Conservation (phyloP, 179 eudicot species). For the Dionaea muscipula region DNA sequence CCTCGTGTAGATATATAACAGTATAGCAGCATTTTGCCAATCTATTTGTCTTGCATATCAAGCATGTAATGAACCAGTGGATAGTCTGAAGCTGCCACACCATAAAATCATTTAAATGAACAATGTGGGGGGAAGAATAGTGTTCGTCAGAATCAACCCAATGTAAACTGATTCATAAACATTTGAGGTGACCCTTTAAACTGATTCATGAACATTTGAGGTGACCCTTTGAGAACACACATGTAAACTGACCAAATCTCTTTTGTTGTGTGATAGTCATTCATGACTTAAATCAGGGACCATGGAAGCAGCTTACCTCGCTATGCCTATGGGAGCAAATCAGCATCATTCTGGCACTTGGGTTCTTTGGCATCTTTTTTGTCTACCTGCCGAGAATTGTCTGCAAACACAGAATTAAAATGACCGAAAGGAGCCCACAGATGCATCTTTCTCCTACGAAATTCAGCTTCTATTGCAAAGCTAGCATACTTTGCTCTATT, state of each 20-base stretch:
- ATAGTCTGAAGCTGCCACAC: too few relatives aligned
- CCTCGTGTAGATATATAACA: too few relatives aligned
- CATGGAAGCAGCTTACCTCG: constrained; percentile 34
- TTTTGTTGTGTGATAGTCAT: constrained; percentile 27
- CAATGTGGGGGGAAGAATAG: too few relatives aligned
- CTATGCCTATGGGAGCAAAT: constrained; percentile 50
- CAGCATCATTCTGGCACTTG: constrained; percentile 39
- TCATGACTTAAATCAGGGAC: constrained; percentile 17
- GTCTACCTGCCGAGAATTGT: constrained; percentile 29
- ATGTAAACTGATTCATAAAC: too few relatives aligned
- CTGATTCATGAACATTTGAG: neutral
- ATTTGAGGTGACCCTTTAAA: too few relatives aligned
- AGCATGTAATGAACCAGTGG: too few relatives aligned
- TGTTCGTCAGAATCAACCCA: too few relatives aligned
- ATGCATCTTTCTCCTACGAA: constrained; percentile 17
- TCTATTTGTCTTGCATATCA: too few relatives aligned
- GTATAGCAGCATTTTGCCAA: too few relatives aligned
- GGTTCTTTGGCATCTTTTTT: constrained; percentile 36
- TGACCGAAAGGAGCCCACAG: constrained; percentile 15
- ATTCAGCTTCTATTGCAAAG: constrained; percentile 33
- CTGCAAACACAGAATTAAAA: constrained; percentile 25
- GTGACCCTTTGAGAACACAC: neutral
- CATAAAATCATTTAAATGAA: too few relatives aligned
- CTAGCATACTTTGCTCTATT: constrained; percentile 39
- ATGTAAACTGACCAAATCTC: neutral